Evolutionary conservation across 2,329 filamentous ascomycete species (phyloP).

Genomic region (Colletotrichum sp.): DNA sequence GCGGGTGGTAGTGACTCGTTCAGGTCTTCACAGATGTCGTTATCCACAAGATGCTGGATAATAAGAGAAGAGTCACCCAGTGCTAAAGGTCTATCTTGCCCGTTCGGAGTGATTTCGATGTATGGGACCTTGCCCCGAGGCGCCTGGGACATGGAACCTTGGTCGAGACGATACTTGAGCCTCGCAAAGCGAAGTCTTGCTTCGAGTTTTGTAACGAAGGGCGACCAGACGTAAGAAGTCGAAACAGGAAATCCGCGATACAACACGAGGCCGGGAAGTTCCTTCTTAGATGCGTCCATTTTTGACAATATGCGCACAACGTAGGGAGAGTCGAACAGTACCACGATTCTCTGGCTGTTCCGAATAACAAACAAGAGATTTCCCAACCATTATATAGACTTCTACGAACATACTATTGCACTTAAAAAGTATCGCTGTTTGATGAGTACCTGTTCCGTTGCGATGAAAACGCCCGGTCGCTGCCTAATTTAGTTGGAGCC

Average conservation of each 20-base stretch:
- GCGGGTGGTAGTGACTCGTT: constrained; percentile 45
- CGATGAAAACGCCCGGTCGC: background rate
- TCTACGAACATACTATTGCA: background rate
- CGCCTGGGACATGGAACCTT: background rate
- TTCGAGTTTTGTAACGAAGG: constrained; percentile 68
- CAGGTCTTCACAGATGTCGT: constrained; percentile 50
- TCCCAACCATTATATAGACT: background rate
- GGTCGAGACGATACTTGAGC: constrained; percentile 48
- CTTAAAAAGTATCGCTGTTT: background rate
- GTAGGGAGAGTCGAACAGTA: background rate
- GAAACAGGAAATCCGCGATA: background rate
- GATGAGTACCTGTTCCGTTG: background rate
- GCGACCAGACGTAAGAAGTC: constrained; percentile 57
- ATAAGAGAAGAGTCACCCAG: constrained; percentile 64
- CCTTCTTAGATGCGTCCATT: background rate
- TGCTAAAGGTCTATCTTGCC: constrained; percentile 33
- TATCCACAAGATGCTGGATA: constrained; percentile 45
- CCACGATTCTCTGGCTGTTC: background rate
- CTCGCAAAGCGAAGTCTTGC: constrained; percentile 60
- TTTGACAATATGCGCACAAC: background rate
- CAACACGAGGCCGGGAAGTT: background rate
- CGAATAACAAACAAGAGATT: background rate
- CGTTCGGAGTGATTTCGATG: background rate
- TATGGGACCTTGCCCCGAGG: background rate
- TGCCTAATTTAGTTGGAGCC: background rate